Conservation (phyloP, 495 filamentous ascomycete genomes). For the Neurospora pannonica region DNA sequence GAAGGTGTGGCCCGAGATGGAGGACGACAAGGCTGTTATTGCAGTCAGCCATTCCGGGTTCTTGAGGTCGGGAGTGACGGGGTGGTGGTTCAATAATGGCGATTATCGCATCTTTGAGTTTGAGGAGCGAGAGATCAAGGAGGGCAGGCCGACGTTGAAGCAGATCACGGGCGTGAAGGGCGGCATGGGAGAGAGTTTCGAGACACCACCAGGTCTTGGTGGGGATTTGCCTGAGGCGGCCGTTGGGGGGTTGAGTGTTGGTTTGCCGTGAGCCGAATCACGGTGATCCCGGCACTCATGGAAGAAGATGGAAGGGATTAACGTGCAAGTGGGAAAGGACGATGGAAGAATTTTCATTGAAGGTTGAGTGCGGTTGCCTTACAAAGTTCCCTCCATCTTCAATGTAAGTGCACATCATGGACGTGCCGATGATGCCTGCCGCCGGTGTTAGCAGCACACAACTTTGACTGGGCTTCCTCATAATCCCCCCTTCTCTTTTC, state of each 20-base stretch:
- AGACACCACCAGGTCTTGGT: not conserved
- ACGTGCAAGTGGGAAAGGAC: not conserved
- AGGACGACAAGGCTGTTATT: constrained; percentile 39
- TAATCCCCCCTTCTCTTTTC: not conserved
- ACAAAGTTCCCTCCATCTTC: not conserved
- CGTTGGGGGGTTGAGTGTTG: not conserved
- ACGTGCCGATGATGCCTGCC: not conserved
- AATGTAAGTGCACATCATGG: not conserved
- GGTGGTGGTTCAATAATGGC: constrained; percentile 44
- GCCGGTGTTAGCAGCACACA: not conserved
- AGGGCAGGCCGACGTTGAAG: constrained; percentile 23
- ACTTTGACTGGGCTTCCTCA: not conserved
- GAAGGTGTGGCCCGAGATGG: constrained; percentile 33
- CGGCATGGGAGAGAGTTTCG: constrained; percentile 15
- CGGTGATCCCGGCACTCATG: too few relatives aligned
- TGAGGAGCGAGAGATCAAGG: constrained; percentile 20
- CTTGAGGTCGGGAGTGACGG: constrained; percentile 36
- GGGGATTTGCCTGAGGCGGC: not conserved
- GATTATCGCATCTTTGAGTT: constrained; percentile 57
- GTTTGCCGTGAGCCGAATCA: not conserved
- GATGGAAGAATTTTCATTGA: not conserved
- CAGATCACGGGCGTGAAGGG: constrained; percentile 22
- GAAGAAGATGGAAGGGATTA: not conserved
- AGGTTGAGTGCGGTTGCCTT: not conserved
- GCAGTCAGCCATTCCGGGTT: constrained; percentile 55